Percentiles rank a stretch among this genome's conserved stretches.
phyloP scores from a whole-genome alignment of 495 filamentous ascomycete species.

The Cenococcum geophilum region DNA sequence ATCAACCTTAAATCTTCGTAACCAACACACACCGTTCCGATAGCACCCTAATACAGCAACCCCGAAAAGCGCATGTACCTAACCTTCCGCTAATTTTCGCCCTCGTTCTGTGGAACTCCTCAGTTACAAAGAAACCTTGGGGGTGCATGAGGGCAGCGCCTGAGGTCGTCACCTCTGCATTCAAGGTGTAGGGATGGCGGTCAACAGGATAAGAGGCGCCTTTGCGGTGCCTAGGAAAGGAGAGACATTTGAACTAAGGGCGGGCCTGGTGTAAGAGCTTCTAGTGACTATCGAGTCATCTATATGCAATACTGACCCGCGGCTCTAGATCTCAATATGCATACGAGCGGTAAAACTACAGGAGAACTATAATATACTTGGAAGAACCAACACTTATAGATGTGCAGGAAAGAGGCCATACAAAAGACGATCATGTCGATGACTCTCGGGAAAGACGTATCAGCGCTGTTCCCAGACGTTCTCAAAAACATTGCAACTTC shows the following conservation, averaged over 20 bases:
- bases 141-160: slow-evolving; percentile 45
- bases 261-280: slow-evolving; percentile 69
- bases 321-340: slow-evolving; percentile 80
- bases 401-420: slow-evolving; percentile 83
- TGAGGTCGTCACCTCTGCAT: slow-evolving; percentile 43
- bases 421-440: slow-evolving; percentile 99
- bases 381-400: slow-evolving; percentile 31
- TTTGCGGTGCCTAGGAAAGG: slow-evolving; percentile 91
- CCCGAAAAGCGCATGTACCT: not conserved
- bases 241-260: slow-evolving; percentile 96
- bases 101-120: not conserved
- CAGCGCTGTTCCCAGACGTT: slow-evolving; percentile 93
- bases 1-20: slow-evolving; percentile 7
- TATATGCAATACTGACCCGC: slow-evolving; percentile 23
- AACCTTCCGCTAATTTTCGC: not conserved
- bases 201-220: slow-evolving; percentile 91
- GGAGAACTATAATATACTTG: not conserved
- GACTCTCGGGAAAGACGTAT: slow-evolving; percentile 98
- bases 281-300: not conserved
- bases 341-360: slow-evolving; percentile 66
- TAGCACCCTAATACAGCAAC: not conserved
- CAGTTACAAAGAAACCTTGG: slow-evolving; percentile 4
- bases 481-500: slow-evolving; percentile 96
- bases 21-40: not conserved
- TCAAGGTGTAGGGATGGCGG: slow-evolving; percentile 59